Evolutionary conservation across 73 alveolate species (phyloP).

Genomic region (Paraurostyla sp.): DNA sequence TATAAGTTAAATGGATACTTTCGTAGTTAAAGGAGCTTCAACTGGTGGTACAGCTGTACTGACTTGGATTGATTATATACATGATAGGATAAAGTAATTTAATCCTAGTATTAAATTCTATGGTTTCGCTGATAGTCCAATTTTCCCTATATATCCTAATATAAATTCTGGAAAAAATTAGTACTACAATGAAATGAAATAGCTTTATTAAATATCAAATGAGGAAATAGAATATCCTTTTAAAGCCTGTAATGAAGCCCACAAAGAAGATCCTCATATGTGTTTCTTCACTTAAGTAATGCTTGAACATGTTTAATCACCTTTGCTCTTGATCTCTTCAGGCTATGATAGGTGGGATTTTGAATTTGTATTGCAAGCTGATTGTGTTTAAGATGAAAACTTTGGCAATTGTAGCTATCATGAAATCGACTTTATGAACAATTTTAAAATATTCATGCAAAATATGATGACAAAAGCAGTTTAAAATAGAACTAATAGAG

Average conservation of each 20-base stretch:
- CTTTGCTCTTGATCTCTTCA: background rate
- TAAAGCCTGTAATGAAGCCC: background rate
- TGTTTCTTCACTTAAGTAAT: background rate
- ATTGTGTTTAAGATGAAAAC: background rate
- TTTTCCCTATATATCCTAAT: background rate
- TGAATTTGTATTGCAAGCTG: background rate
- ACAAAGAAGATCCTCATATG: background rate
- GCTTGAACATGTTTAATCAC: background rate
- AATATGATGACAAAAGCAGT: background rate
- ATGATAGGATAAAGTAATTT: background rate
- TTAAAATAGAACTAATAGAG: background rate
- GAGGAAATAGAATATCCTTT: background rate
- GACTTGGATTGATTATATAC: constrained; percentile 17
- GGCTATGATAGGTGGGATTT: background rate
- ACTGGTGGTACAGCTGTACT: constrained; percentile 28
- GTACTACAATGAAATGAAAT: background rate
- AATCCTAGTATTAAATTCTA: background rate
- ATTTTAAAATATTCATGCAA: background rate
- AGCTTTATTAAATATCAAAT: background rate
- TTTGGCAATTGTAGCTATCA: background rate
- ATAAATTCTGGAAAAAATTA: background rate
- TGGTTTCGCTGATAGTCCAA: constrained; percentile 25
- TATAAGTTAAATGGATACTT: background rate
- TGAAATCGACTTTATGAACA: background rate
- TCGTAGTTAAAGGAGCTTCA: constrained; percentile 29